phyloP scores from a whole-genome alignment of 768 basidiomycete species.

The Suillus decipiens region DNA sequence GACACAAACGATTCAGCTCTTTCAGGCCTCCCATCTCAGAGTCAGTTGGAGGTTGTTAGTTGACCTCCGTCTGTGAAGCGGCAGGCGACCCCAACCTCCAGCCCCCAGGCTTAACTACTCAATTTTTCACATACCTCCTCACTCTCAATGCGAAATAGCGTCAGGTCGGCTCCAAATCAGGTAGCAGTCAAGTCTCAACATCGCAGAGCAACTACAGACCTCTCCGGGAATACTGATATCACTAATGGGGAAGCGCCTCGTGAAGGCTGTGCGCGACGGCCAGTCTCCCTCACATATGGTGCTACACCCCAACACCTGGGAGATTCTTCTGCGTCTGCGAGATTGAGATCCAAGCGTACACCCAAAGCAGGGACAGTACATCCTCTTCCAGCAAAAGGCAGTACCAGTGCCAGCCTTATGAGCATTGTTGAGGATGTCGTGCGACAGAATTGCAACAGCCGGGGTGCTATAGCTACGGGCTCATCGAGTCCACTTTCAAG shows the following conservation, averaged over 20 bases:
- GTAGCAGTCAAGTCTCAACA: neutral
- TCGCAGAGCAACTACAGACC: conserved; percentile 14
- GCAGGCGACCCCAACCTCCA: neutral
- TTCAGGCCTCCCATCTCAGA: neutral
- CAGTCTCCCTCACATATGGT: conserved; percentile 5
- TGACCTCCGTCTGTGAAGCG: neutral
- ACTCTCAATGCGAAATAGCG: conserved; percentile 7
- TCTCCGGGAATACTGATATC: neutral
- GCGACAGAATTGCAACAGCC: conserved; percentile 35
- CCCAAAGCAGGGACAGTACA: conserved; percentile 11
- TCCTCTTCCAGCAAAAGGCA: conserved; percentile 18
- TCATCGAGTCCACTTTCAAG: neutral
- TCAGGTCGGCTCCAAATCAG: conserved; percentile 5
- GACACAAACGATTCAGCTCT: neutral
- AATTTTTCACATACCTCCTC: conserved; percentile 11
- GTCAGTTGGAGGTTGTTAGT: neutral
- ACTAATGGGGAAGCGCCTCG: neutral
- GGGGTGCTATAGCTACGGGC: conserved; percentile 10
- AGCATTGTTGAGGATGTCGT: conserved; percentile 68
- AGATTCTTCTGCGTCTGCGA: neutral
- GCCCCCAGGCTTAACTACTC: neutral
- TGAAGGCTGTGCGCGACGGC: conserved; percentile 2
- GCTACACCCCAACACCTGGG: neutral
- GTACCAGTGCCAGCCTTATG: conserved; percentile 50
- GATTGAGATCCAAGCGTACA: conserved; percentile 13